A percentile compares a stretch with the other conserved stretches of the same genome.
phyloP scores from a whole-genome alignment of 2,329 filamentous ascomycete species.

The Alternaria dauci region DNA sequence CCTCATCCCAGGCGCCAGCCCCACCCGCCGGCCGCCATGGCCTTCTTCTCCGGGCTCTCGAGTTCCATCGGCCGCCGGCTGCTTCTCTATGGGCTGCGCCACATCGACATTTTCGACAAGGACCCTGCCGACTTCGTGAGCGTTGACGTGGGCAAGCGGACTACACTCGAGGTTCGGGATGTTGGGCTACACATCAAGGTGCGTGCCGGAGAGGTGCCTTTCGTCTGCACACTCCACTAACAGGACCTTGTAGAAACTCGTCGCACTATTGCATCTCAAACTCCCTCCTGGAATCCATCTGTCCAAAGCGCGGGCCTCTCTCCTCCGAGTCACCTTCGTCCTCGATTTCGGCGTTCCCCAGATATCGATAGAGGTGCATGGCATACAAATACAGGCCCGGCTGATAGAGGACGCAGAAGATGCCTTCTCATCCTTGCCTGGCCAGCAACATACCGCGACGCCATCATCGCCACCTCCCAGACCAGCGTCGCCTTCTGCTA shows the following conservation, averaged over 20 bases:
- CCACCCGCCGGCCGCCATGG: conserved; percentile 61
- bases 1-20: conserved; percentile 18
- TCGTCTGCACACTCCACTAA: conserved; percentile 22
- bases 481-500: conserved; percentile 18
- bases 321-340: conserved; percentile 82
- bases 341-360: conserved; percentile 87
- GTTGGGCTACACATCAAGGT: conserved; percentile 83
- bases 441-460: conserved; percentile 14
- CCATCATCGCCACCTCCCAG: conserved; percentile 17
- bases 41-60: conserved; percentile 69
- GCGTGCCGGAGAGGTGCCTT: conserved; percentile 37
- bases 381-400: conserved; percentile 72
- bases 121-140: conserved; percentile 88
- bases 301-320: conserved; percentile 75
- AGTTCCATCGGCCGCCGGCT: conserved; percentile 86
- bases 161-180: conserved; percentile 84
- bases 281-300: conserved; percentile 73
- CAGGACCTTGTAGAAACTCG: conserved; percentile 72
- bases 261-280: conserved; percentile 72
- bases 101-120: conserved; percentile 86
- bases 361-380: conserved; percentile 82
- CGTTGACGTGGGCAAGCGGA: conserved; percentile 81
- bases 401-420: conserved; percentile 30
- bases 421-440: conserved; percentile 8
- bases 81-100: conserved; percentile 83